Conservation (phyloP, 257 asterid species). For the Solanum lignicaule region DNA sequence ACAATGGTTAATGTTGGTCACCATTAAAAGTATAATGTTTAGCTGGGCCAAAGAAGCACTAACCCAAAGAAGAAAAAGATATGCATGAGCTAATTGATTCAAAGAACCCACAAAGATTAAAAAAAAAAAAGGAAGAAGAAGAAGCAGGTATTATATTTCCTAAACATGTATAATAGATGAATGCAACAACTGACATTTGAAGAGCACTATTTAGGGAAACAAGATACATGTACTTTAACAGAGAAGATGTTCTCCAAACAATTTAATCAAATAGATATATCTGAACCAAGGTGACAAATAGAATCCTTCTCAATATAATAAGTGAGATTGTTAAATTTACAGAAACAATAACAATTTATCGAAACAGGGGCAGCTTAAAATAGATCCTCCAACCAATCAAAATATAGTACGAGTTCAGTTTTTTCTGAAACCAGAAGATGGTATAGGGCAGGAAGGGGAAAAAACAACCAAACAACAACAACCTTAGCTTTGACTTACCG, state of each 20-base stretch:
- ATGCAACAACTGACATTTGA: background rate
- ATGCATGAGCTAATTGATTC: background rate
- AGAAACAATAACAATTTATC: background rate
- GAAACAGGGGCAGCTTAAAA: background rate
- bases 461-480: background rate
- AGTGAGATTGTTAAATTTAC: background rate
- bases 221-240: background rate
- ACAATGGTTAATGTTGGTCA: background rate
- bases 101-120: background rate
- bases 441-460: background rate
- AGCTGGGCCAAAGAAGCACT: background rate
- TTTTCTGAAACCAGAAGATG: background rate
- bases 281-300: background rate
- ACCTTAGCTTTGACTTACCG: slow-evolving; percentile 36
- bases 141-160: background rate
- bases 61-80: background rate
- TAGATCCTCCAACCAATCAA: background rate
- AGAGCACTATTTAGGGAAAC: background rate
- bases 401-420: background rate
- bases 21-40: background rate
- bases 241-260: background rate
- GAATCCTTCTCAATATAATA: background rate
- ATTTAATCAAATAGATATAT: background rate
- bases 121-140: background rate
- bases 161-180: background rate